Evolutionary conservation across 1,139 yeast species (phyloP).

Genomic region (Kurtzmaniella quercitrusa): DNA sequence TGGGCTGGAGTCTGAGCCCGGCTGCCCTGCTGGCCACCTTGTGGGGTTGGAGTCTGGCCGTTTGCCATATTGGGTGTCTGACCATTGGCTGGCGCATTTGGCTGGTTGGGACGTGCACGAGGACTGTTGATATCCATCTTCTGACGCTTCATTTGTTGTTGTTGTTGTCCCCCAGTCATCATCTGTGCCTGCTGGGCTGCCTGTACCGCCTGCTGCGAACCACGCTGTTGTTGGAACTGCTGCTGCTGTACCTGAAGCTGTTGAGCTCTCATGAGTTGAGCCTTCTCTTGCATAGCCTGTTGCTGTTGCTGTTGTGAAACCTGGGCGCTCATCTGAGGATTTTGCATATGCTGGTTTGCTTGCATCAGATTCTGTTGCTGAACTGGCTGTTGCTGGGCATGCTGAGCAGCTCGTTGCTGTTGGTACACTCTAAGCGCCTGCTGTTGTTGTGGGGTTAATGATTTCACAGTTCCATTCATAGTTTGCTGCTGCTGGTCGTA

Average conservation of each 20-base stretch:
- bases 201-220: conserved; percentile 8
- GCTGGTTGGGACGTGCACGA: conserved; percentile 2
- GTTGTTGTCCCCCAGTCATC: conserved; percentile 2
- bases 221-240: conserved; percentile 9
- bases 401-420: conserved; percentile 6
- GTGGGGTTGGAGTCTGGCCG: conserved; percentile 5
- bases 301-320: conserved; percentile 6
- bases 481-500: background rate
- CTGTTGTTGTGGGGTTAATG: conserved; percentile 1
- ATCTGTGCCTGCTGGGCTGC: conserved; percentile 5
- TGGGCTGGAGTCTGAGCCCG: conserved; percentile 25
- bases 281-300: conserved; percentile 7
- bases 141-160: conserved; percentile 7
- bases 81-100: conserved; percentile 6
- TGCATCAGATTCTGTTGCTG: conserved; percentile 13
- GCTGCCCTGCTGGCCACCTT: background rate
- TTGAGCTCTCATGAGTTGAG: conserved; percentile 7
- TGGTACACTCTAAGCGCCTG: conserved; percentile 8
- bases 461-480: background rate
- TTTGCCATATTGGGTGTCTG: conserved; percentile 5
- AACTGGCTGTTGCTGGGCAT: conserved; percentile 3
- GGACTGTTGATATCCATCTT: conserved; percentile 5
- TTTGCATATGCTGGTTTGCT: conserved; percentile 4
- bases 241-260: conserved; percentile 9
- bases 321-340: background rate